A percentile compares a stretch with the other conserved stretches of the same genome.
Evolutionary conservation across 2,329 filamentous ascomycete species (phyloP).

Genomic region (Monosporascus sp.): DNA sequence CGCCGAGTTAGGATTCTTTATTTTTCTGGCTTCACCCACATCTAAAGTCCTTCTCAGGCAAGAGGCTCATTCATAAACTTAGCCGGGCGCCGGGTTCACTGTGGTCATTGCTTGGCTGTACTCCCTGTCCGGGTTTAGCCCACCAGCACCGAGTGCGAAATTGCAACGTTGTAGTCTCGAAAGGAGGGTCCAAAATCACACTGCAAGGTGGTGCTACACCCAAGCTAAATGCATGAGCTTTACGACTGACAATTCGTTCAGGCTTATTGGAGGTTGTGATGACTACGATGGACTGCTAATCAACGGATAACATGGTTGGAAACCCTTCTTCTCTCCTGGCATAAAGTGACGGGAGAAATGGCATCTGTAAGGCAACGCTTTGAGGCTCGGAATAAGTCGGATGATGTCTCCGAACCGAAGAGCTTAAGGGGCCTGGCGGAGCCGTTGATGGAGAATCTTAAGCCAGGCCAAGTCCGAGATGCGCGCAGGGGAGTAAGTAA

Average conservation of each 20-base stretch:
- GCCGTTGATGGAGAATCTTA: constrained; percentile 19
- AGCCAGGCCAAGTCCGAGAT: constrained; percentile 16
- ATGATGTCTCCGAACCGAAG: constrained; percentile 21
- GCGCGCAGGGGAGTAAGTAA: constrained; percentile 23
- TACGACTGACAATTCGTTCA: constrained; percentile 11
- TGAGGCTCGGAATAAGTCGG: constrained; percentile 18
- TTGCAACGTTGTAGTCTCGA: not conserved
- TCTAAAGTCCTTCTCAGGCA: not conserved
- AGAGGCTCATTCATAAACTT: not conserved
- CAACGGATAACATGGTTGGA: constrained; percentile 19
- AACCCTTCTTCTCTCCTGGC: constrained; percentile 8
- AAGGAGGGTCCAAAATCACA: not conserved
- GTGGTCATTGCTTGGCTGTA: not conserved
- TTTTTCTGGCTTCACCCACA: not conserved
- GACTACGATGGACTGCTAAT: constrained; percentile 15
- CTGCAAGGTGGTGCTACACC: not conserved
- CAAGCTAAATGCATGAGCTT: constrained; percentile 6
- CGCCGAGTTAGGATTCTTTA: not conserved
- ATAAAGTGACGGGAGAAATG: constrained; percentile 24
- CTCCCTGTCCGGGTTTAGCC: not conserved
- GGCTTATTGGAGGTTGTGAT: constrained; percentile 5
- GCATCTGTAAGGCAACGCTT: constrained; percentile 24
- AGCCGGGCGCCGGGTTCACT: not conserved
- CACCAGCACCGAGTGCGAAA: not conserved
- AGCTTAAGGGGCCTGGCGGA: constrained; percentile 24